These are phyloP conservation scores for Saccharomycopsis sp. DNA, from an alignment of 805 yeast species.

Conservation along the genomic window DNA sequence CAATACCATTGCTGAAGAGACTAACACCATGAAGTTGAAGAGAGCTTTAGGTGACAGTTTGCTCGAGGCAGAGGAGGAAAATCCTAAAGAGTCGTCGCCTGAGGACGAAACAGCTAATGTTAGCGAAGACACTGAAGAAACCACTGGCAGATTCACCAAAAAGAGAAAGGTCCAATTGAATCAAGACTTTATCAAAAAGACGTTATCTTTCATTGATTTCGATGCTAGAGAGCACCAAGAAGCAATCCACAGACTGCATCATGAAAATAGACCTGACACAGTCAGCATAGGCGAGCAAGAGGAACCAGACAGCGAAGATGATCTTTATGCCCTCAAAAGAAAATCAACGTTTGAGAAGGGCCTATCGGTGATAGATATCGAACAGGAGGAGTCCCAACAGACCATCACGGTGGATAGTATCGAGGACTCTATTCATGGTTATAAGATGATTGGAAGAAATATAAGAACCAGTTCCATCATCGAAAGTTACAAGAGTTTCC, in stretches of 20 bases:
- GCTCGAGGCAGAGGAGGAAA: slow-evolving; percentile 27
- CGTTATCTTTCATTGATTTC: slow-evolving; percentile 45
- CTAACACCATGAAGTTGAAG: slow-evolving; percentile 24
- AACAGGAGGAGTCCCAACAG: neutral
- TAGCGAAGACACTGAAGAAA: slow-evolving; percentile 24
- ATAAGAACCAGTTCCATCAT: slow-evolving; percentile 24
- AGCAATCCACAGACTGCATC: neutral
- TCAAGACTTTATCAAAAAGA: slow-evolving; percentile 49
- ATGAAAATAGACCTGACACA: neutral
- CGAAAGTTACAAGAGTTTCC: slow-evolving; percentile 34
- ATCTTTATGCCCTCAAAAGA: neutral
- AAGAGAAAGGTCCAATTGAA: slow-evolving; percentile 38
- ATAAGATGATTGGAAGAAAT: neutral
- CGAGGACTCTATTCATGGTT: neutral
- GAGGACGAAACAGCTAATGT: no score
- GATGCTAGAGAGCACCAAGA: slow-evolving; percentile 28
- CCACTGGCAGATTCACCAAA: slow-evolving; percentile 25
- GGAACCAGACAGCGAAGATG: neutral
- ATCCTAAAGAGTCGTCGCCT: slow-evolving; percentile 22
- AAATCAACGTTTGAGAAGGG: slow-evolving; percentile 1
- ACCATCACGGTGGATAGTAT: neutral
- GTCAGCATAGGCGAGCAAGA: neutral
- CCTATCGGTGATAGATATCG: neutral
- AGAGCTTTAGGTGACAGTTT: slow-evolving; percentile 28
- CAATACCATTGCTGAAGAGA: slow-evolving; percentile 50